Conservation (phyloP, 208 protist genomes). For the Wallacemonas collosoma region DNA sequence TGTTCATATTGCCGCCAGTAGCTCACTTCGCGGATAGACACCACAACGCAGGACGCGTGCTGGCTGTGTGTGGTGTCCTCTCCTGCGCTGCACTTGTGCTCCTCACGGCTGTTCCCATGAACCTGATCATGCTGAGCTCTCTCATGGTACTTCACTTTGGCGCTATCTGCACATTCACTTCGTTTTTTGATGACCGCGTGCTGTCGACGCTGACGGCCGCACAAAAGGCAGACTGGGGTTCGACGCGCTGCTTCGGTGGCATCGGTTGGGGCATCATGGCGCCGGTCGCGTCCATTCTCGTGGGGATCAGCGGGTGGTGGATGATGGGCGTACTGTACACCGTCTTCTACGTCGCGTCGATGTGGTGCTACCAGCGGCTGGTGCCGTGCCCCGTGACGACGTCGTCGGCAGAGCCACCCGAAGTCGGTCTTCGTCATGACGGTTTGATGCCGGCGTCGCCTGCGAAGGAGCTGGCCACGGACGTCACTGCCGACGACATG, state of each 20-base stretch:
- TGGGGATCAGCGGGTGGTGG: constrained; percentile 11
- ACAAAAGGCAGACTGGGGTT: constrained; percentile 24
- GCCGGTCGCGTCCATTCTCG: constrained; percentile 1
- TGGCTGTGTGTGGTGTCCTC: constrained; percentile 10
- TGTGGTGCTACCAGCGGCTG: constrained; percentile 8
- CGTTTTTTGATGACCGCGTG: constrained; percentile 28
- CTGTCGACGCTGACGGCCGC: constrained; percentile 23
- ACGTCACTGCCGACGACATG: background rate
- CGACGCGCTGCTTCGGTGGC: constrained; percentile 14
- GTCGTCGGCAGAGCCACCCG: constrained; percentile 4
- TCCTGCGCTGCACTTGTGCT: constrained; percentile 7
- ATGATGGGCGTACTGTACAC: background rate
- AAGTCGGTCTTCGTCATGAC: too few relatives aligned
- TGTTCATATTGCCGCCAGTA: constrained; percentile 26
- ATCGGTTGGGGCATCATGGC: constrained; percentile 19
- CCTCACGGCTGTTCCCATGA: constrained; percentile 1
- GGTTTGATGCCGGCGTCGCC: background rate
- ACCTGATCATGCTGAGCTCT: constrained; percentile 7
- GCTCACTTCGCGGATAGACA: constrained; percentile 25
- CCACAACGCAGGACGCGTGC: constrained; percentile 9
- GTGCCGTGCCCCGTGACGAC: constrained; percentile 10
- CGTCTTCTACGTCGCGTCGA: background rate
- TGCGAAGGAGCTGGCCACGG: background rate
- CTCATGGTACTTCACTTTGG: constrained; percentile 25
- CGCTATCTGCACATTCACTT: constrained; percentile 13